Percentiles rank a stretch among this genome's conserved stretches.
These are phyloP conservation scores for Atkinsonella texensis DNA, from an alignment of 2,329 filamentous ascomycete species.

Conservation along the genomic window DNA sequence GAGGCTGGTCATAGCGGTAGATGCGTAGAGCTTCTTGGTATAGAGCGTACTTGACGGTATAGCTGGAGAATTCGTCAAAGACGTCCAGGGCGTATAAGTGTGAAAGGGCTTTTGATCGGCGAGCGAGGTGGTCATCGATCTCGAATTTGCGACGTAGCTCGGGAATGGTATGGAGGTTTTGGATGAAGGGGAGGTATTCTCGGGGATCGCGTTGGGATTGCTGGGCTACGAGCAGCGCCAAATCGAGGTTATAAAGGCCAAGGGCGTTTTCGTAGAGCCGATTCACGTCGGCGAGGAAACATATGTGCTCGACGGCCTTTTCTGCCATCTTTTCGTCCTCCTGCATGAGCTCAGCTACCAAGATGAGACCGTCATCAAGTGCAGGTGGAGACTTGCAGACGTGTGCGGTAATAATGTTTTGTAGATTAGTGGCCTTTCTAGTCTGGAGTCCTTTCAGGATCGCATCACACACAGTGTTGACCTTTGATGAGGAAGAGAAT, in stretches of 20 bases:
- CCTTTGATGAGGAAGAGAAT: constrained; percentile 37
- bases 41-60: constrained; percentile 67
- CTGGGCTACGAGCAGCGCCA: constrained; percentile 83
- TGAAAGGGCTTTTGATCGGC: constrained; percentile 61
- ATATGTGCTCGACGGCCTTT: constrained; percentile 89
- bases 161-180: constrained; percentile 66
- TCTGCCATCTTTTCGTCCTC: constrained; percentile 64
- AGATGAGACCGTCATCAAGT: constrained; percentile 67
- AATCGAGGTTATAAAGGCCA: constrained; percentile 81
- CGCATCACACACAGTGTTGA: constrained; percentile 81
- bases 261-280: constrained; percentile 82
- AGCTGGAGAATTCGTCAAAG: constrained; percentile 68
- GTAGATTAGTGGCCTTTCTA: constrained; percentile 54
- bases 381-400: constrained; percentile 90
- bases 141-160: constrained; percentile 62
- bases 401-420: constrained; percentile 89
- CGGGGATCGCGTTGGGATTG: constrained; percentile 91
- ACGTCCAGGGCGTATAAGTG: constrained; percentile 62
- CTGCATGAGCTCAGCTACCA: constrained; percentile 65
- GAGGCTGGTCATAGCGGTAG: constrained; percentile 68
- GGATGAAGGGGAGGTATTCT: constrained; percentile 91
- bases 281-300: constrained; percentile 91
- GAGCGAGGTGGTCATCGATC: constrained; percentile 79
- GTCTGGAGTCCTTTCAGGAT: constrained; percentile 57
- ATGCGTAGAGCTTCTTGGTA: constrained; percentile 67